phyloP scores from a whole-genome alignment of 2,329 filamentous ascomycete genomes.

The Fusarium sp. region DNA sequence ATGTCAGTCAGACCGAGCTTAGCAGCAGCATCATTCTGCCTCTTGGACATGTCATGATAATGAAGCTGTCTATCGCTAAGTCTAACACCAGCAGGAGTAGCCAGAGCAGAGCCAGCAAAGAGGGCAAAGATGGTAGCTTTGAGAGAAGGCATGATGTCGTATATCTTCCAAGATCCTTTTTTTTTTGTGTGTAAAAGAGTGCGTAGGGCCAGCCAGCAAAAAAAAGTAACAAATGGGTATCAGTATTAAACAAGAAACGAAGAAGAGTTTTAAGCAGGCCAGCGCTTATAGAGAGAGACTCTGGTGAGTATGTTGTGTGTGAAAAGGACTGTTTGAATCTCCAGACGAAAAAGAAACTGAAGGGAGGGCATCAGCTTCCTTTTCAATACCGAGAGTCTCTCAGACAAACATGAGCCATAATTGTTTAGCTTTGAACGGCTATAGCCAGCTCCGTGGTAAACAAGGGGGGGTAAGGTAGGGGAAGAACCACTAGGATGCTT shows the following conservation, averaged over 20 bases:
- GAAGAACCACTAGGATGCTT: neutral
- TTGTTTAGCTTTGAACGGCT: slow-evolving; percentile 9
- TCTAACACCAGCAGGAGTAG: slow-evolving; percentile 57
- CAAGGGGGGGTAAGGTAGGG: no score
- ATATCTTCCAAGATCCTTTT: slow-evolving; percentile 26
- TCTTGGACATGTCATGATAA: slow-evolving; percentile 60
- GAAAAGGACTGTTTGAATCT: slow-evolving; percentile 29
- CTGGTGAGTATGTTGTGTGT: neutral
- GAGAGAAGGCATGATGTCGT: slow-evolving; percentile 48
- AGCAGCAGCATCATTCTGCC: slow-evolving; percentile 61
- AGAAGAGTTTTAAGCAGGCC: slow-evolving; percentile 31
- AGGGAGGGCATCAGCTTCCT: neutral
- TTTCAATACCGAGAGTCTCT: neutral
- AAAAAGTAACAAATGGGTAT: neutral
- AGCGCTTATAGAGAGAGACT: slow-evolving; percentile 34
- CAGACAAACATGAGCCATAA: neutral
- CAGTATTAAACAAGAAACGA: neutral
- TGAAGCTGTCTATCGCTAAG: slow-evolving; percentile 57
- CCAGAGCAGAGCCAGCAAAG: slow-evolving; percentile 58
- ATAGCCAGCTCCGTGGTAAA: slow-evolving; percentile 22
- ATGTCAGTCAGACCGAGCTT: slow-evolving; percentile 61
- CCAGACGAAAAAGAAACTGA: neutral
- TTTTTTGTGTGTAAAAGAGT: slow-evolving; percentile 1
- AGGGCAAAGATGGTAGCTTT: slow-evolving; percentile 57
- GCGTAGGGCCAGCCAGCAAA: slow-evolving; percentile 39